Conservation (phyloP, 345 rosid species). For the Eucalyptus tenuipes region DNA sequence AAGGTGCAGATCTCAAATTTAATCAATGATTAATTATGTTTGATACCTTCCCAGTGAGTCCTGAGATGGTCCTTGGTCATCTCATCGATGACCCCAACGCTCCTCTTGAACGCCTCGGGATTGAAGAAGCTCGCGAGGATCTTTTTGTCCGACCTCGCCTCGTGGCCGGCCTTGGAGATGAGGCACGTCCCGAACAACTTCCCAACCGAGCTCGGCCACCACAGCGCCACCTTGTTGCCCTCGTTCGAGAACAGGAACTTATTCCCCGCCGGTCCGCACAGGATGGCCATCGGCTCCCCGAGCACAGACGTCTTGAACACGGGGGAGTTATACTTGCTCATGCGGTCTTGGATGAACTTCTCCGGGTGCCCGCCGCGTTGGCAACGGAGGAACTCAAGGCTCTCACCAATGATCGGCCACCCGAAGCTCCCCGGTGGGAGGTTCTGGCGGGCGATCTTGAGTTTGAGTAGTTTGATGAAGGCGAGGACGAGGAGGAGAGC, state of each 20-base stretch:
- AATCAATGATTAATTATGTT: neutral
- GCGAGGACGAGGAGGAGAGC: neutral
- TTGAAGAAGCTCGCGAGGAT: neutral
- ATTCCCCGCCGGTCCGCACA: neutral
- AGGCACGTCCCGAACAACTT: neutral
- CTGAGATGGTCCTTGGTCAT: neutral
- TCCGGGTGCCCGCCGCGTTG: neutral
- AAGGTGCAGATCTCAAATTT: neutral
- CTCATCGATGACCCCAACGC: neutral
- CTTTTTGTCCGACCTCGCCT: neutral
- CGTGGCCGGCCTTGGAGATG: neutral
- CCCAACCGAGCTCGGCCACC: neutral
- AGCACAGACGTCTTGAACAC: neutral
- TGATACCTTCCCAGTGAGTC: constrained; percentile 5
- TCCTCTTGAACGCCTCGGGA: neutral
- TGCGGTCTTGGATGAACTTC: neutral
- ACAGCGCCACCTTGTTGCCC: neutral
- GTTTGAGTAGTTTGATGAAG: neutral
- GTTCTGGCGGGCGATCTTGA: neutral
- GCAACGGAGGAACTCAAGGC: neutral
- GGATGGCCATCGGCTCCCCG: neutral
- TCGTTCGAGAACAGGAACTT: neutral
- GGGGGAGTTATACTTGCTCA: neutral
- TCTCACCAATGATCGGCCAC: neutral
- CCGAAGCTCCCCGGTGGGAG: neutral